phyloP scores from a whole-genome alignment of 805 yeast genomes.

The Ogataea angusta region DNA sequence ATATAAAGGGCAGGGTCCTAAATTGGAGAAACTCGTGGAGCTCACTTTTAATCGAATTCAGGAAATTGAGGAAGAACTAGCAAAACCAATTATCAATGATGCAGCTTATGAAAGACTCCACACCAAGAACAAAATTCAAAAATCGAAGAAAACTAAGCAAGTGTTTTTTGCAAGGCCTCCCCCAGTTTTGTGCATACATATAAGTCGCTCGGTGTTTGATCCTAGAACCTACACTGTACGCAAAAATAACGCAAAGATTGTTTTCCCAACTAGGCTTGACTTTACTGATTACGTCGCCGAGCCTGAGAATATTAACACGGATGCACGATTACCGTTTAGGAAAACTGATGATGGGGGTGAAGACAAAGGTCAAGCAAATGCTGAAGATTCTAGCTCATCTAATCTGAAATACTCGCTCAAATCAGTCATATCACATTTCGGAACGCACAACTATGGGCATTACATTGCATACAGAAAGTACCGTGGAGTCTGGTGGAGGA shows the following conservation, averaged over 20 bases:
- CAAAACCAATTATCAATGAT: slow-evolving; percentile 71
- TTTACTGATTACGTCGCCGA: slow-evolving; percentile 68
- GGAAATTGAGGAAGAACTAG: slow-evolving; percentile 51
- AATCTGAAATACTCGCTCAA: slow-evolving; percentile 65
- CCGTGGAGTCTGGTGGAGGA: slow-evolving; percentile 92
- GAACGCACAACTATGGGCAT: slow-evolving; percentile 97
- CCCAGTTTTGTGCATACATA: slow-evolving; percentile 76
- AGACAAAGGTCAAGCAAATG: slow-evolving; percentile 18
- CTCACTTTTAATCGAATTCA: slow-evolving; percentile 44
- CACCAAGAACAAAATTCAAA: slow-evolving; percentile 68
- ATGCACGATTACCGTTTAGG: slow-evolving; percentile 74
- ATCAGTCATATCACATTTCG: slow-evolving; percentile 89
- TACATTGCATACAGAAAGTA: slow-evolving; percentile 81
- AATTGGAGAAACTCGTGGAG: slow-evolving; percentile 25
- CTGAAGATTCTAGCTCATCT: slow-evolving; percentile 26
- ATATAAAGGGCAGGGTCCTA: slow-evolving; percentile 16
- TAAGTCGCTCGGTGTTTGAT: slow-evolving; percentile 91
- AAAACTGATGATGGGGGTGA: slow-evolving; percentile 44
- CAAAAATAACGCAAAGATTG: slow-evolving; percentile 80
- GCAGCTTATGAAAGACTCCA: slow-evolving; percentile 71
- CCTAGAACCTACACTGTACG: slow-evolving; percentile 77
- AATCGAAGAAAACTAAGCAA: slow-evolving; percentile 81
- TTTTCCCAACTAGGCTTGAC: slow-evolving; percentile 68
- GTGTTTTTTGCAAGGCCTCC: slow-evolving; percentile 79
- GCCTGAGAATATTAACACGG: slow-evolving; percentile 67